Evolutionary conservation across 352 stramenopile species (phyloP), one percentile per base, ranked within the genome.

Genomic region (Phytopythium boreale): DNA sequence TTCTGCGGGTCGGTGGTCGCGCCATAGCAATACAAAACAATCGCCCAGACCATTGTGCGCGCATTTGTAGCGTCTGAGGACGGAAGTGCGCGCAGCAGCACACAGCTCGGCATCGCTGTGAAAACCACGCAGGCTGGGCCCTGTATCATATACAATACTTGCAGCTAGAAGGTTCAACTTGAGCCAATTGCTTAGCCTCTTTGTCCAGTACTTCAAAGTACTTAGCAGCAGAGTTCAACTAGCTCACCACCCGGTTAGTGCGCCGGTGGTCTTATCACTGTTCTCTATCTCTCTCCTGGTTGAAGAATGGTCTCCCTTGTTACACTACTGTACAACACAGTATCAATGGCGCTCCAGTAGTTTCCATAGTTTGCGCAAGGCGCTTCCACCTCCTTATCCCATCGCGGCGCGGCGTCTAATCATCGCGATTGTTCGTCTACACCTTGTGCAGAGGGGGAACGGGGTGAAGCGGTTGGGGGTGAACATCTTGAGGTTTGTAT

Each of bases 1-100:
- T 83, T 76, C 62, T 85, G 70, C 47, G 67, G 72, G 11, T 77
- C 34, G 4, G 27, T 14, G 8, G 26, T 11, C 22, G 5, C 26
- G 8, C 14, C 5, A 36, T 34, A n/a, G 12, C 19, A 10, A 7
- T 17, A 17, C 14, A 49, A 10, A 22, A 14, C 4, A 22, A 12
- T 22, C n/a, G n/a, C n/a, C n/a, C n/a, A 49, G 15, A 49, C 41
- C 10, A 6, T 49, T 10, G 41, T 49, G 31, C 31, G 3, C 8
- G 34, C 1, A 15, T 10, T 39, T 39, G 34, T 39, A 12, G 34
- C 10, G 10, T 39, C 10, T 39, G 34, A 39, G 34, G 34, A 36
- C 31, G 3, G 31, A 36, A 8, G 31, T 8, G 31, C 8, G 8
- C 31, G 3, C 36, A 43, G 1, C 39, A 44, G 39, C 39, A 2